Evolutionary conservation across 805 yeast species (phyloP), one percentile per base, ranked within the genome.

Genomic region (Barnettozyma siamensis): DNA sequence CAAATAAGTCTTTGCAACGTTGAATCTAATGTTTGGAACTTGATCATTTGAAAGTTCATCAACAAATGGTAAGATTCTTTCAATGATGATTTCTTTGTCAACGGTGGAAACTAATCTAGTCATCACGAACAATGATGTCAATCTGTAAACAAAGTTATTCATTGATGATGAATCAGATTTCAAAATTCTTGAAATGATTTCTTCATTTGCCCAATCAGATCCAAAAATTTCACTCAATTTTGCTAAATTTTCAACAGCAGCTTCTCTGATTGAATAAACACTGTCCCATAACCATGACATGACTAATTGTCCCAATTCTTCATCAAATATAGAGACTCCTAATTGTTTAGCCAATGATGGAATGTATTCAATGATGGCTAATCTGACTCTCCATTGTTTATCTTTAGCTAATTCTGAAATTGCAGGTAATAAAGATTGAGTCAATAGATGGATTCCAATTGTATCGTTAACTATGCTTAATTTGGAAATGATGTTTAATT

Each of bases 251-350:
- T 71, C 68, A 26, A 93, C 95, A 1, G 98, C 98, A 9, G 99
- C 99, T 51, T 88, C 94, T 64, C 99, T 80, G 46, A 93, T 89
- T 5, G 98, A 89, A 65, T 78, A 93, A 31, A 93, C 99, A 5
- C 89, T 85, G 66, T 93, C 99, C 96, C 97, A 89, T 50, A 93
- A 71, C 98, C 99, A 93, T n/a, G 89, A 84, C 76, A 93, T 76
- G 57, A 96, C 93, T 53, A 93, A 71, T 37, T 85, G 81, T 48
- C 95, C 88, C 50, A 93, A 72, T 55, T 89, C 95, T 60, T 87
- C 85, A 63, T 93, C 93, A 65, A 93, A 93, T 57, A 91, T 88
- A 23, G 87, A 80, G 40, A 85, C 89, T 23, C 99, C 99, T 45
- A 93, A 72, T 66, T 93, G 98, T 55, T 85, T 84, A 7, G 98